These are phyloP conservation scores for Pulveroboletus ravenelii DNA, from an alignment of 768 basidiomycete species.

Conservation along the genomic window DNA sequence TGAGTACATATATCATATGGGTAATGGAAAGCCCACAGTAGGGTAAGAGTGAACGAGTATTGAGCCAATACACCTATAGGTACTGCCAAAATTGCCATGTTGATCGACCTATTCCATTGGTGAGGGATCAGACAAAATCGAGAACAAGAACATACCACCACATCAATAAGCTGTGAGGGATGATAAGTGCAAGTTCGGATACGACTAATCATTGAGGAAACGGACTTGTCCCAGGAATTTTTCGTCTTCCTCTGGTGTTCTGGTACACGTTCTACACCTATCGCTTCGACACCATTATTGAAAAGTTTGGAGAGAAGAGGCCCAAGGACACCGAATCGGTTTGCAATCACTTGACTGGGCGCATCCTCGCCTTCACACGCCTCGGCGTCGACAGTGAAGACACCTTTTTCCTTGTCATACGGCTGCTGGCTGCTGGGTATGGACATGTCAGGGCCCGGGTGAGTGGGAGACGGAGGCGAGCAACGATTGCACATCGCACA, in stretches of 20 bases:
- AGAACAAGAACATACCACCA: conserved; percentile 34
- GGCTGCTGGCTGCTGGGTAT: not conserved
- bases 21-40: conserved; percentile 31
- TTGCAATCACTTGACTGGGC: conserved; percentile 26
- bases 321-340: conserved; percentile 29
- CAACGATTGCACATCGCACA: not conserved
- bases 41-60: conserved; percentile 44
- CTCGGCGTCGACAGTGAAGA: not conserved
- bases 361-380: conserved; percentile 18
- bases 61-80: conserved; percentile 50
- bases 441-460: conserved; percentile 2
- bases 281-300: conserved; percentile 48
- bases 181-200: not conserved
- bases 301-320: conserved; percentile 38
- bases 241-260: conserved; percentile 44
- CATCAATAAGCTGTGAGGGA: conserved; percentile 36
- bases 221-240: conserved; percentile 43
- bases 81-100: conserved; percentile 43
- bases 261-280: conserved; percentile 53
- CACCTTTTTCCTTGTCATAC: conserved; percentile 21
- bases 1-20: not conserved
- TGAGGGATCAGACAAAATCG: not conserved
- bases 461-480: not conserved
- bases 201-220: conserved; percentile 1
- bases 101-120: conserved; percentile 38